A percentile compares a stretch with the other conserved stretches of the same genome.
These are phyloP conservation scores for Furculomyces boomerangus DNA, from an alignment of 371 early-diverging fungal species.

Conservation along the genomic window DNA sequence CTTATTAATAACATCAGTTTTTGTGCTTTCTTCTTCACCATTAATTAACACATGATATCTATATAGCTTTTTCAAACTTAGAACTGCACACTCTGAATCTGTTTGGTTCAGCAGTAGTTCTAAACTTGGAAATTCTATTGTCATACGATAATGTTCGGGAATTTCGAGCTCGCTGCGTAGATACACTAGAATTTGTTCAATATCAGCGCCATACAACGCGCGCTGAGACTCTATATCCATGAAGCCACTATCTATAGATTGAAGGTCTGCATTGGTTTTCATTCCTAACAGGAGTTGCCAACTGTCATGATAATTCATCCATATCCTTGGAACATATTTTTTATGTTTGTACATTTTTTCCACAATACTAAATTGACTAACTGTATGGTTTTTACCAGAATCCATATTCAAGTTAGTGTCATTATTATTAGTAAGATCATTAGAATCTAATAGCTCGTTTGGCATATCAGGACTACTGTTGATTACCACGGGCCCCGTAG, in stretches of 20 bases:
- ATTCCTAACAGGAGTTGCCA: not conserved
- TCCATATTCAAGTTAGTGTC: not conserved
- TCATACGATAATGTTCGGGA: not conserved
- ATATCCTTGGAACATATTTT: not conserved
- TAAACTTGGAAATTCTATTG: not conserved
- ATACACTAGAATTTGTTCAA: slow-evolving; percentile 1
- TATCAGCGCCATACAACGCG: not conserved
- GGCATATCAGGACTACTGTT: no score
- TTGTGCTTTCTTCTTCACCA: no score
- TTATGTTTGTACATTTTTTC: not conserved
- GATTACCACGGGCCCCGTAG: not conserved
- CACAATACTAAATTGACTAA: not conserved
- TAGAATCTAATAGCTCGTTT: no score
- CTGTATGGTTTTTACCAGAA: not conserved
- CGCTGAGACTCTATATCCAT: not conserved
- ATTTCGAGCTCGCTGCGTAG: not conserved
- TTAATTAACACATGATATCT: not conserved
- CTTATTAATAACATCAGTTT: no score
- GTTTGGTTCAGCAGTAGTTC: not conserved
- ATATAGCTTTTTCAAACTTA: not conserved
- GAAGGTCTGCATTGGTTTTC: not conserved
- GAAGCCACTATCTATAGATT: no score
- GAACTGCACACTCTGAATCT: not conserved
- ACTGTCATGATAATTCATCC: not conserved
- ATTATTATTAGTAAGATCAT: no score